These are phyloP conservation scores for Zea mays DNA, from an alignment of 176 grass and related monocot species.

Conservation along the genomic window DNA sequence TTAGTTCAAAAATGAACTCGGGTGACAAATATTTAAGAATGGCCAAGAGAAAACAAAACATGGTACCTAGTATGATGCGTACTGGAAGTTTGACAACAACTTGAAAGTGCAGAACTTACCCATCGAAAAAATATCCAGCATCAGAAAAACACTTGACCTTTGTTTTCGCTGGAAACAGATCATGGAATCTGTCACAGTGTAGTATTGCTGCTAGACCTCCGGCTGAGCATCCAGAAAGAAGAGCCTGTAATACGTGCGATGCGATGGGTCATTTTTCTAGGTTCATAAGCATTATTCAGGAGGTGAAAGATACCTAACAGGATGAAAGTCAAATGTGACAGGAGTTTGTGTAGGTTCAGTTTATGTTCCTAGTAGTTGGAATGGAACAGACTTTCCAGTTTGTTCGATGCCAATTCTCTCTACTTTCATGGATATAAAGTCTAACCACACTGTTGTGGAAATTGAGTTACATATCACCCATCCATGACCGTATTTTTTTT, in stretches of 20 bases:
- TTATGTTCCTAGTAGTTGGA: neutral
- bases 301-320: neutral
- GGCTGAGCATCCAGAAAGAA: conserved; percentile 94
- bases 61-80: conserved; percentile 7
- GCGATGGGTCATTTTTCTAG: neutral
- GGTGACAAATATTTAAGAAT: too few species aligned
- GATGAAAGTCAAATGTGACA: conserved; percentile 10
- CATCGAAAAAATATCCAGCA: conserved; percentile 85
- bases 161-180: conserved; percentile 57
- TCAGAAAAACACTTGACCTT: conserved; percentile 87
- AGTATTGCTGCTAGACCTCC: conserved; percentile 83
- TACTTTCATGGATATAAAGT: neutral
- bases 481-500: neutral
- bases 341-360: conserved; percentile 4
- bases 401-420: neutral
- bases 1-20: too few species aligned
- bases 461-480: neutral
- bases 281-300: neutral
- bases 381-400: neutral
- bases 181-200: conserved; percentile 75
- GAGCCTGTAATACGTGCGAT: conserved; percentile 48
- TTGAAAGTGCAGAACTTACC: conserved; percentile 44
- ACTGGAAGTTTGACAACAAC: neutral
- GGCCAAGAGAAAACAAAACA: neutral
- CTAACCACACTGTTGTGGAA: neutral